These are phyloP conservation scores for Epichloe bromicola DNA, from an alignment of 2,329 filamentous ascomycete species.

Conservation along the genomic window DNA sequence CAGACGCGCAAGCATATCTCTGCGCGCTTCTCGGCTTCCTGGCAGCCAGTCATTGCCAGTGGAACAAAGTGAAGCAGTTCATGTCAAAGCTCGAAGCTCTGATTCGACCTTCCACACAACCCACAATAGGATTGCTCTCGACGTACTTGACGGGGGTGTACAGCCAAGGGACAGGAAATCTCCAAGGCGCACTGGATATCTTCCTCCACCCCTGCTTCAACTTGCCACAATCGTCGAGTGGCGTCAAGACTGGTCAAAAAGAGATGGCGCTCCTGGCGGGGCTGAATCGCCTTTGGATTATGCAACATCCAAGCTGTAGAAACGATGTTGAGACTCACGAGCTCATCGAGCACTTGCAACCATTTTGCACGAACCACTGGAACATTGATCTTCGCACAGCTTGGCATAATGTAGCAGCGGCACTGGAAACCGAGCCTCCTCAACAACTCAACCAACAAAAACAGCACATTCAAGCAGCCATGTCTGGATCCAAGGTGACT, in stretches of 20 bases:
- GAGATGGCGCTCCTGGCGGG: conserved; percentile 54
- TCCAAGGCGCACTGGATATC: conserved; percentile 51
- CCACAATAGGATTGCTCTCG: conserved; percentile 34
- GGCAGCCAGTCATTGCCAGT: conserved; percentile 57
- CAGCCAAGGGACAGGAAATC: conserved; percentile 62
- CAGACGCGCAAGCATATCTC: conserved; percentile 53
- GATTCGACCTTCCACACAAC: conserved; percentile 26
- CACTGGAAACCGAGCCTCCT: conserved; percentile 47
- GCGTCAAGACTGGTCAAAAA: conserved; percentile 37
- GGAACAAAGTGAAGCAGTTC: conserved; percentile 47
- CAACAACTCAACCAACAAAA: conserved; percentile 66
- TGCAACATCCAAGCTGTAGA: conserved; percentile 47
- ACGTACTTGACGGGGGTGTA: conserved; percentile 62
- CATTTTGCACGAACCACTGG: conserved; percentile 53
- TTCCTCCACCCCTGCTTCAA: conserved; percentile 51
- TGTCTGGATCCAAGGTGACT: conserved; percentile 55
- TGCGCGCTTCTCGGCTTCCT: conserved; percentile 59
- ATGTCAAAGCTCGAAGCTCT: conserved; percentile 39
- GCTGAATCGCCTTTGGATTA: conserved; percentile 60
- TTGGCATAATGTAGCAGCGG: conserved; percentile 62
- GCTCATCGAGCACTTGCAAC: conserved; percentile 52
- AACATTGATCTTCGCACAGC: conserved; percentile 67
- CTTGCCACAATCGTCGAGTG: conserved; percentile 23
- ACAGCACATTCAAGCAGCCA: conserved; percentile 59
- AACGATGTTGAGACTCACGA: conserved; percentile 45